Conservation (phyloP, 2,329 filamentous ascomycete species). For the Fragosphaeria purpurea region DNA sequence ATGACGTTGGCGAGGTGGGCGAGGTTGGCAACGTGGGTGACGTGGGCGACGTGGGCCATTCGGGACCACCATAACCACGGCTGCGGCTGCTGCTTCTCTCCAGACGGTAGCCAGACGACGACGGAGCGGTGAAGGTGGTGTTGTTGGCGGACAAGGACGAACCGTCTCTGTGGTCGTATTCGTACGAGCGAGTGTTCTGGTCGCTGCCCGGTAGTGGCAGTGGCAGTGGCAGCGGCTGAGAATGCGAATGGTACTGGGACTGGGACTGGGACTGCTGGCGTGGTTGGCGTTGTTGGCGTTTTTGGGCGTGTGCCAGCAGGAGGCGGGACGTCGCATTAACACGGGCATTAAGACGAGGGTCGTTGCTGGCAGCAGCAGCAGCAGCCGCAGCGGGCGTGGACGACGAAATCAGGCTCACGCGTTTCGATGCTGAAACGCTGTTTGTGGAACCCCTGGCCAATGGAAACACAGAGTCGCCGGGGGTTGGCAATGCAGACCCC, state of each 20-base stretch:
- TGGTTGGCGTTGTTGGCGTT: background rate
- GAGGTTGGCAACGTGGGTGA: conserved; percentile 1
- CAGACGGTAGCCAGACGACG: too few relatives aligned
- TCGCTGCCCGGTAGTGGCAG: too few relatives aligned
- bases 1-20: conserved; percentile 7
- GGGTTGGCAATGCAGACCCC: conserved; percentile 25
- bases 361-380: background rate
- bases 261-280: conserved; percentile 7
- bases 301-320: background rate
- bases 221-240: too few relatives aligned
- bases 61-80: background rate
- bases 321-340: conserved; percentile 24
- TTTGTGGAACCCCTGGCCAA: conserved; percentile 27
- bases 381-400: too few relatives aligned
- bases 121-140: too few relatives aligned
- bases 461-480: conserved; percentile 22
- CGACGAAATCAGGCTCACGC: conserved; percentile 16
- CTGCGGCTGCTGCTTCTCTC: background rate
- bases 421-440: conserved; percentile 37
- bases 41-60: conserved; percentile 7
- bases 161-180: too few relatives aligned
- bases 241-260: background rate
- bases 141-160: too few relatives aligned
- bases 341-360: conserved; percentile 21
- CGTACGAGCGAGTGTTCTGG: too few relatives aligned